Percentiles rank a stretch among this genome's conserved stretches.
Conservation (phyloP, 805 yeast genomes). For the Yueomyces sp. region DNA sequence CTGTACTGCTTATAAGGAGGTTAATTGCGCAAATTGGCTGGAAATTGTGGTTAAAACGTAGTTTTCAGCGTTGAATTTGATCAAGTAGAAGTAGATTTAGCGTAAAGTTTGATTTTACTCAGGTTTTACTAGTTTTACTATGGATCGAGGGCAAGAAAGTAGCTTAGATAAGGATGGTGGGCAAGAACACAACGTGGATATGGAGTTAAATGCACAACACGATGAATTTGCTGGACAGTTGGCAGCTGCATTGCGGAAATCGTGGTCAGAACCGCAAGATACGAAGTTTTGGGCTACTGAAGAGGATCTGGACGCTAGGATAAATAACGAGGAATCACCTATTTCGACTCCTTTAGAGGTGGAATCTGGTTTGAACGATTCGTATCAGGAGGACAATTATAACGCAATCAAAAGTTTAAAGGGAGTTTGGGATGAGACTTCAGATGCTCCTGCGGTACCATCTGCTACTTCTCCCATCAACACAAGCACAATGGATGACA, state of each 20-base stretch:
- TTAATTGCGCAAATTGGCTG: no score
- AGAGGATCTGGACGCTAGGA: not conserved
- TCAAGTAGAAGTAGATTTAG: no score
- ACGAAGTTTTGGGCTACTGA: not conserved
- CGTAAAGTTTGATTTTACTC: no score
- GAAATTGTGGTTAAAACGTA: no score
- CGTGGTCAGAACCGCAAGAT: slow-evolving; percentile 21
- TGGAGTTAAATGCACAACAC: no score
- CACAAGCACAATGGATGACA: not conserved
- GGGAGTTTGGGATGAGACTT: no score
- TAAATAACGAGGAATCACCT: slow-evolving; percentile 5
- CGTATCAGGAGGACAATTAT: not conserved
- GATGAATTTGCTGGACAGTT: slow-evolving; percentile 10
- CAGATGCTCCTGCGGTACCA: not conserved
- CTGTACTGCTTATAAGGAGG: no score
- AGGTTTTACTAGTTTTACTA: no score
- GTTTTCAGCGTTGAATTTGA: no score
- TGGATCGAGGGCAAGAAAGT: no score
- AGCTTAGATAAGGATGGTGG: no score
- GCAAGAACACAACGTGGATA: no score
- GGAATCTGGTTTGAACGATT: not conserved
- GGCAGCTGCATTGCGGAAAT: slow-evolving; percentile 20
- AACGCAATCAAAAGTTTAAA: not conserved
- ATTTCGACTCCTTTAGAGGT: slow-evolving; percentile 7
- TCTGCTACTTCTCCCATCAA: not conserved